A percentile compares a stretch with the other conserved stretches of the same genome.
These are phyloP conservation scores for Trypanosoma cruzi DNA, from an alignment of 208 protist species.

Conservation along the genomic window DNA sequence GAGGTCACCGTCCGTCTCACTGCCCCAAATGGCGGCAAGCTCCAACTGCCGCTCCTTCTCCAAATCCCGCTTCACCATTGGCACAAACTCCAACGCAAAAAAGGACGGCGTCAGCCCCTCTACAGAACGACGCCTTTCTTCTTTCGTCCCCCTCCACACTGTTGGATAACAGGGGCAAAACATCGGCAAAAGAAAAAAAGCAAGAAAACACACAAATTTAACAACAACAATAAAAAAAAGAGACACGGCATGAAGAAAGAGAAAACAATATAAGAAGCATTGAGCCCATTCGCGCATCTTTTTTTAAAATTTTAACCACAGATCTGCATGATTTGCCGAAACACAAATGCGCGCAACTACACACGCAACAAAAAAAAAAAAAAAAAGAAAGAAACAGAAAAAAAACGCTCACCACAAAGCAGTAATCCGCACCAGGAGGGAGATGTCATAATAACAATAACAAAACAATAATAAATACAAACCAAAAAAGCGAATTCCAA, in stretches of 20 bases:
- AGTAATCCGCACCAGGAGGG: too few relatives aligned
- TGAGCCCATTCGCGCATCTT: too few relatives aligned
- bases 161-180: too few relatives aligned
- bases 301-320: too few relatives aligned
- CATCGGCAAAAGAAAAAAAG: conserved; percentile 21
- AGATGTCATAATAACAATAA: too few relatives aligned
- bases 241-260: neutral
- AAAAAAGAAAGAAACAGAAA: conserved; percentile 13
- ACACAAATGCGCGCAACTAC: too few relatives aligned
- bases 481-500: conserved; percentile 1
- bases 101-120: too few relatives aligned
- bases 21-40: conserved; percentile 87
- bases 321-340: too few relatives aligned
- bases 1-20: conserved; percentile 66
- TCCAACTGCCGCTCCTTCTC: conserved; percentile 85
- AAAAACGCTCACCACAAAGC: conserved; percentile 3
- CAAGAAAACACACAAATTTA: neutral
- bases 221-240: neutral
- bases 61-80: conserved; percentile 80
- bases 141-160: too few relatives aligned
- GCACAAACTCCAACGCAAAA: conserved; percentile 1
- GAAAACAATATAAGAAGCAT: conserved; percentile 7
- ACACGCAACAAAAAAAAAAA: too few relatives aligned
- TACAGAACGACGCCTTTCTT: too few relatives aligned
- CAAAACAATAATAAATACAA: neutral